A percentile compares a stretch with the other conserved stretches of the same genome.
These are phyloP conservation scores for Xylaria polymorpha DNA, from an alignment of 2,329 filamentous ascomycete genomes.

Conservation along the genomic window DNA sequence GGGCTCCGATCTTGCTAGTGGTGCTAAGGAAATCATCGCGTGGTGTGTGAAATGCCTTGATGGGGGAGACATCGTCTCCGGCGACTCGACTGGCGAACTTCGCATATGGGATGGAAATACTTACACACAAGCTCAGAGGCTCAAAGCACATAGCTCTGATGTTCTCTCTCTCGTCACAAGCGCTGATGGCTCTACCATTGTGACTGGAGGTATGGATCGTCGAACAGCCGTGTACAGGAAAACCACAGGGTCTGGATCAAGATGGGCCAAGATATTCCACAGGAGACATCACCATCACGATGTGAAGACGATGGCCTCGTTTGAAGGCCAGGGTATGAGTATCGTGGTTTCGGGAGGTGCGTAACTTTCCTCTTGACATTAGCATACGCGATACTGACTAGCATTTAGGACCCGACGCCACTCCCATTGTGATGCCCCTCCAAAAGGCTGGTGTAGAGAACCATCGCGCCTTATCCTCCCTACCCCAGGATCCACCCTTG, in stretches of 20 bases:
- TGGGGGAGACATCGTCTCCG: constrained; percentile 91
- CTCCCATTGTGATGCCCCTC: constrained; percentile 83
- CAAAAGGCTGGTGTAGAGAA: constrained; percentile 81
- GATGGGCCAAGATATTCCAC: constrained; percentile 89
- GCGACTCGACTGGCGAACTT: constrained; percentile 93
- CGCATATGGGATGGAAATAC: constrained; percentile 95
- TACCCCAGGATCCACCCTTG: constrained; percentile 82
- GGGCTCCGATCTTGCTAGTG: constrained; percentile 79
- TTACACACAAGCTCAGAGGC: constrained; percentile 85
- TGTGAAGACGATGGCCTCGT: constrained; percentile 92
- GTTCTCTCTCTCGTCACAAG: constrained; percentile 88
- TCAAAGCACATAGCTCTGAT: constrained; percentile 89
- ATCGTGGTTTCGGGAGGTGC: constrained; percentile 91
- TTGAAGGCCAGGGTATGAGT: constrained; percentile 84
- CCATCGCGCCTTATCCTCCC: constrained; percentile 81
- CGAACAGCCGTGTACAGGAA: constrained; percentile 85
- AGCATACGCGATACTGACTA: constrained; percentile 47
- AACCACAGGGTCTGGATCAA: constrained; percentile 66
- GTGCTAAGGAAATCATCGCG: constrained; percentile 86
- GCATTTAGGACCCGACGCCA: constrained; percentile 80
- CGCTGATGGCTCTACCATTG: constrained; percentile 80
- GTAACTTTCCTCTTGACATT: constrained; percentile 42
- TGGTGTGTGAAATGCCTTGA: constrained; percentile 93
- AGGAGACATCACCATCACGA: constrained; percentile 91
- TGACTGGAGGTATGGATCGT: constrained; percentile 93